phyloP scores from a whole-genome alignment of 2,329 filamentous ascomycete genomes.

The Karstenula rhodostoma region DNA sequence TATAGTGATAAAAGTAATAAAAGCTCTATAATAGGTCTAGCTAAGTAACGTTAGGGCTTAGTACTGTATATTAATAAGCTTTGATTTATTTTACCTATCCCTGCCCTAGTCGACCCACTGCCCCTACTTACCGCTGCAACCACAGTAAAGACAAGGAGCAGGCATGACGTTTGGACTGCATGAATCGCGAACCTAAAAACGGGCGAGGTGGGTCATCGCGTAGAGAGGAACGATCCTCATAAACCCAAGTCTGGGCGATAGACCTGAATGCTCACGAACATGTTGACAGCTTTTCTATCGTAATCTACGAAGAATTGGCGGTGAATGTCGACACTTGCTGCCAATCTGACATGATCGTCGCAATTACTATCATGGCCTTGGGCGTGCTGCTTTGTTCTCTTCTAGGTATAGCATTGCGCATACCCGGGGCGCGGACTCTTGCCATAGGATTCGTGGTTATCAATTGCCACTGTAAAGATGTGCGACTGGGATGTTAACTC shows the following conservation, averaged over 20 bases:
- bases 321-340: background rate
- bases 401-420: background rate
- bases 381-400: too few species aligned
- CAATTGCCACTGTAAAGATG: background rate
- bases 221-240: background rate
- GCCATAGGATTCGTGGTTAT: background rate
- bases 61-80: too few species aligned
- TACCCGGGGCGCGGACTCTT: too few species aligned
- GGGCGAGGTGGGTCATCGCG: background rate
- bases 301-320: background rate
- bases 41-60: too few species aligned
- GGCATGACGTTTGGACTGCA: constrained; percentile 8
- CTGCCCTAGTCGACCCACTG: too few species aligned
- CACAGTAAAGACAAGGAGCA: background rate
- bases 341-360: background rate
- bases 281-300: too few species aligned
- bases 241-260: background rate
- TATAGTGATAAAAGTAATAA: too few species aligned
- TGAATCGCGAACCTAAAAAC: background rate
- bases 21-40: too few species aligned
- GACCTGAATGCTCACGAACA: background rate
- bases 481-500: background rate
- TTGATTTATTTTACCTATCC: too few species aligned
- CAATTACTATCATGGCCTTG: background rate
- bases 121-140: too few species aligned